phyloP scores from a whole-genome alignment of 805 yeast genomes.

The Deakozyma indianensis region DNA sequence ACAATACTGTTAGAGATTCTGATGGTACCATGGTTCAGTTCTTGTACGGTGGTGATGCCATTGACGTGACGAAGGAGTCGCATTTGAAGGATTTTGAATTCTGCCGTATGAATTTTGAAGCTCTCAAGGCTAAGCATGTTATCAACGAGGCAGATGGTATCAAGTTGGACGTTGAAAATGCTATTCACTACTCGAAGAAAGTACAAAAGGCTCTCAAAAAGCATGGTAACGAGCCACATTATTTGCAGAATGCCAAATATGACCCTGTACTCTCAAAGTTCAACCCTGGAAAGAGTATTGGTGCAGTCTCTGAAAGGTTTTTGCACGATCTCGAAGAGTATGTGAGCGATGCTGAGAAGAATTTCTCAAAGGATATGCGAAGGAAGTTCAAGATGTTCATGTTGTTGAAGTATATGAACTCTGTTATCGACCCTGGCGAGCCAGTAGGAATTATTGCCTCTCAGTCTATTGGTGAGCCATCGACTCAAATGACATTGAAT shows the following conservation, averaged over 20 bases:
- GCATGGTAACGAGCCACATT: slow-evolving; percentile 48
- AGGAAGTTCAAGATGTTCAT: slow-evolving; percentile 89
- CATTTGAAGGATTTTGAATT: slow-evolving; percentile 88
- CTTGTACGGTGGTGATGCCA: slow-evolving; percentile 93
- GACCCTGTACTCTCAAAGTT: slow-evolving; percentile 81
- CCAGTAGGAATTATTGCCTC: slow-evolving; percentile 97
- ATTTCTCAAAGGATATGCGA: slow-evolving; percentile 43
- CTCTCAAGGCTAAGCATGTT: slow-evolving; percentile 72
- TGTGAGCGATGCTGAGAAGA: slow-evolving; percentile 37
- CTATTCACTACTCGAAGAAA: slow-evolving; percentile 69
- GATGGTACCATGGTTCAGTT: slow-evolving; percentile 92
- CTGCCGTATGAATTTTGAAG: slow-evolving; percentile 82
- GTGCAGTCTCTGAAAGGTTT: slow-evolving; percentile 85
- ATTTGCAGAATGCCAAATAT: slow-evolving; percentile 45
- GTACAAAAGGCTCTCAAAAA: slow-evolving; percentile 49
- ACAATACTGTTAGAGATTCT: slow-evolving; percentile 87
- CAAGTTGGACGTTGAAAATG: slow-evolving; percentile 73
- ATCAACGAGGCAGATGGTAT: slow-evolving; percentile 56
- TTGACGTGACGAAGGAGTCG: slow-evolving; percentile 89
- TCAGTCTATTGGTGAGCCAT: slow-evolving; percentile 97
- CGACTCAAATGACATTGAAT: slow-evolving; percentile 96
- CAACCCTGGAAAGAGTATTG: slow-evolving; percentile 82
- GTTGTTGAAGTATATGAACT: slow-evolving; percentile 97
- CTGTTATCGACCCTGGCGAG: slow-evolving; percentile 91
- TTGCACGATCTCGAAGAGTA: slow-evolving; percentile 65